Evolutionary conservation across 805 yeast species (phyloP), one percentile per base, ranked within the genome.

Genomic region (Starmerella asiatica): DNA sequence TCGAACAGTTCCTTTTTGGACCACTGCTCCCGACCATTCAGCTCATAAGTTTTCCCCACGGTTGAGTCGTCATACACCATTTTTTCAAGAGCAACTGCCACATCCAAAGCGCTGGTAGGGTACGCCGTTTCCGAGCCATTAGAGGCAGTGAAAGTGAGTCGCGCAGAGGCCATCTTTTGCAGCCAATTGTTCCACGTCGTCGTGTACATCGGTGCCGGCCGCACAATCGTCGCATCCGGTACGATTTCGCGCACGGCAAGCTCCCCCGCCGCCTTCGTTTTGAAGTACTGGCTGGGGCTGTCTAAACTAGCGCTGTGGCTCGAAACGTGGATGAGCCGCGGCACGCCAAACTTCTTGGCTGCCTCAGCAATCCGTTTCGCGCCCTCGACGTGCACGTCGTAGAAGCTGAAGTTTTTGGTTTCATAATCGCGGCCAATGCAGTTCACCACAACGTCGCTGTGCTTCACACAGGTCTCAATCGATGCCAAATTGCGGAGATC

Each of bases 41-140:
- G 68, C 62, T 83, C 93, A 59, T 61, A 83, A 37, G 77, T 68
- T 60, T 79, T 70, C 45, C 93, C 93, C 12, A 68, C 68, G 17
- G 93, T 82, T 38, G 81, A 64, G 59, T 83, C 93, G 57, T 83
- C 86, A 57, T 64, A 82, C 8, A 82, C 86, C 50, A 83, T 80
- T 50, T 65, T 69, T 63, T 79, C 91, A 50, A 83, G 65, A 3
- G 81, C 93, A 47, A 70, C 64, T 18, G 91, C 88, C 42, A 82
- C 85, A 56, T 83, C 93, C 36, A 65, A 49, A 29, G 75, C 83
- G 56, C 79, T 83, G n/a, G 75, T 75, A 31, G 94, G 94, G 51
- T 70, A 68, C 33, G 76, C 59, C 46, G 60, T 64, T 60, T 79
- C 79, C 47, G 71, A 69, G 58, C 73, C 70, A 55, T 70, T 68